These are phyloP conservation scores for Hemileia vastatrix DNA, from an alignment of 1,284 basidiomycete species.

Conservation along the genomic window DNA sequence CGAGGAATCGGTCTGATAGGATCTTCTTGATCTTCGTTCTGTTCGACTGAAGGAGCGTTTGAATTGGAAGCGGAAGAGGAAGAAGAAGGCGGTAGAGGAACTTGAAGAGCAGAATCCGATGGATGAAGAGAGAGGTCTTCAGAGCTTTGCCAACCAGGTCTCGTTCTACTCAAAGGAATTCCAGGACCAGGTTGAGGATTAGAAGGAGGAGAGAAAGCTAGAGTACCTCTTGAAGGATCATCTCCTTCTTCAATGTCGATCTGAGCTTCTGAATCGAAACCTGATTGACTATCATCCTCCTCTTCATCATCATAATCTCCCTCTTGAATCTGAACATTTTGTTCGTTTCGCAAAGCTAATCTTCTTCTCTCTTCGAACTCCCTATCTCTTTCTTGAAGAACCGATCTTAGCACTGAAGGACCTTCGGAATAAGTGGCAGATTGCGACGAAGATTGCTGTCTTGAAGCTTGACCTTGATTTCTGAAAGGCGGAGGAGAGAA, in stretches of 20 bases:
- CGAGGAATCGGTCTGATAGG: slow-evolving; percentile 1
- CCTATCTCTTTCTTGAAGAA: slow-evolving; percentile 16
- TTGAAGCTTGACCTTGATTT: background rate
- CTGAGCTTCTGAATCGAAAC: background rate
- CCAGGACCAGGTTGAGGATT: slow-evolving; percentile 7
- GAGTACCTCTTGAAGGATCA: background rate
- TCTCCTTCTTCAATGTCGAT: slow-evolving; percentile 19
- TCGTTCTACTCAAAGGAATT: background rate
- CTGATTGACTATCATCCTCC: background rate
- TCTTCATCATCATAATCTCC: slow-evolving; percentile 15
- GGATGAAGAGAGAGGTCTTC: background rate
- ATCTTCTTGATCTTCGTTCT: background rate
- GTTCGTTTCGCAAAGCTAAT: background rate
- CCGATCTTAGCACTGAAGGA: background rate
- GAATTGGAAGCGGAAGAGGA: too few species aligned
- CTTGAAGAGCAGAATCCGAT: too few species aligned
- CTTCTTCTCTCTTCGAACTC: slow-evolving; percentile 4
- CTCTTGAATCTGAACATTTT: background rate
- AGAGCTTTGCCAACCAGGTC: background rate
- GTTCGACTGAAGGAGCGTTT: background rate
- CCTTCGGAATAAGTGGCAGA: background rate
- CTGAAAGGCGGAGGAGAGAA: background rate
- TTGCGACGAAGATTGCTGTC: background rate
- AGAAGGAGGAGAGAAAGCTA: background rate
- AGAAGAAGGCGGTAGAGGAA: background rate